phyloP scores from a whole-genome alignment of 176 grass and related monocot genomes.

The Elaeis guineensis region DNA sequence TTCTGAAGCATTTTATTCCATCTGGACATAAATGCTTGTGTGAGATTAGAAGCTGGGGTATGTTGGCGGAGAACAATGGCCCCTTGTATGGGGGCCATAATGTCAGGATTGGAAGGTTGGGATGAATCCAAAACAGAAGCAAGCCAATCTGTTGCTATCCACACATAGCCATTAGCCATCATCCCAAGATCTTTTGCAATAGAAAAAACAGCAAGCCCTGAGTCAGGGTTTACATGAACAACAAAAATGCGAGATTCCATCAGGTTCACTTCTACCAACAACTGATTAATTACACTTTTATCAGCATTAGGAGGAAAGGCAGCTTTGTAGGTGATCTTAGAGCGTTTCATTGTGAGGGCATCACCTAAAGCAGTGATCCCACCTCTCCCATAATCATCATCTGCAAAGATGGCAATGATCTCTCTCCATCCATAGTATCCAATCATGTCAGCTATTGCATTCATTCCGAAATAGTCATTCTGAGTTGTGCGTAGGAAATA shows the following conservation, averaged over 20 bases:
- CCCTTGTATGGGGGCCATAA: slow-evolving; percentile 40
- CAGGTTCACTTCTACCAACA: slow-evolving; percentile 36
- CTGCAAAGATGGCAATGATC: slow-evolving; percentile 59
- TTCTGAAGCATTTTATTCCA: slow-evolving; percentile 27
- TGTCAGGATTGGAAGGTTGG: slow-evolving; percentile 18
- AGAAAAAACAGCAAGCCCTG: slow-evolving; percentile 51
- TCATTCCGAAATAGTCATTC: slow-evolving; percentile 60
- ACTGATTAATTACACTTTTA: slow-evolving; percentile 18
- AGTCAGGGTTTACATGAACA: slow-evolving; percentile 72
- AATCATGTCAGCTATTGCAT: slow-evolving; percentile 47
- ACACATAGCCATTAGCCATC: slow-evolving; percentile 61
- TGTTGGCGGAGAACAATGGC: slow-evolving; percentile 59
- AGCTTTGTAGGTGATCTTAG: slow-evolving; percentile 50
- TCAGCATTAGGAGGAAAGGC: slow-evolving; percentile 36
- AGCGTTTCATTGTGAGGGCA: slow-evolving; percentile 20
- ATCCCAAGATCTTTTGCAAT: slow-evolving; percentile 42
- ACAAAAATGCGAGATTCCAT: slow-evolving; percentile 77
- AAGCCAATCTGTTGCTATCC: slow-evolving; percentile 92
- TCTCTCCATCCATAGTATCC: slow-evolving; percentile 48
- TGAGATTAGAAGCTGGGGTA: slow-evolving; percentile 47
- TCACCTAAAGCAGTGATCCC: slow-evolving; percentile 50
- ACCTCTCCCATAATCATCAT: slow-evolving; percentile 65
- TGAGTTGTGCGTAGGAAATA: slow-evolving; percentile 55
- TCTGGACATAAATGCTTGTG: slow-evolving; percentile 38
- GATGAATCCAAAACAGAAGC: slow-evolving; percentile 36